phyloP scores from a whole-genome alignment of 176 grass and related monocot genomes.

The Triticum urartu region DNA sequence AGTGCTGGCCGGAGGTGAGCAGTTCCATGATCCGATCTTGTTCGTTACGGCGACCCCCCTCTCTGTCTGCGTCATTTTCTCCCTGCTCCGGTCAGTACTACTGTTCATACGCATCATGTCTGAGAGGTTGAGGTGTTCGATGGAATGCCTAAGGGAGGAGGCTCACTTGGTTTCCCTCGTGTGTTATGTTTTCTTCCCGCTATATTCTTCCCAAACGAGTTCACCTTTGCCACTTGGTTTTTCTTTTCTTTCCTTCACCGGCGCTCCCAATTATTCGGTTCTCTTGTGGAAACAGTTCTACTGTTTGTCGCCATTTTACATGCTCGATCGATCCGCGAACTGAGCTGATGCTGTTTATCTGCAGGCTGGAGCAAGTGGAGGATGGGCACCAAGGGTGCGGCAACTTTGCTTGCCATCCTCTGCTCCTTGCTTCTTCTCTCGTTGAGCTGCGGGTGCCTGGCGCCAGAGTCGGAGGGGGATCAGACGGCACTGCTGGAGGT shows the following conservation, averaged over 20 bases:
- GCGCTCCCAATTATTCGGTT: background rate
- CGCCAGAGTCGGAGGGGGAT: conserved; percentile 25
- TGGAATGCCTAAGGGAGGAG: background rate
- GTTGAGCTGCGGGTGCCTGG: conserved; percentile 23
- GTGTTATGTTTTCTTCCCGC: background rate
- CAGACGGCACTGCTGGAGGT: conserved; percentile 46
- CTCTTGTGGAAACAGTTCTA: background rate
- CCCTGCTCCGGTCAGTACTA: background rate
- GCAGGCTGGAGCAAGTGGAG: background rate
- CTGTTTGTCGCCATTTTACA: background rate
- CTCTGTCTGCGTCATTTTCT: background rate
- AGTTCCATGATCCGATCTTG: background rate
- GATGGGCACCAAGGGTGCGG: conserved; percentile 8
- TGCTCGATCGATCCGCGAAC: background rate
- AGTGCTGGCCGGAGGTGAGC: conserved; percentile 2
- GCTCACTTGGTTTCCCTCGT: background rate
- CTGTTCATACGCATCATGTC: background rate
- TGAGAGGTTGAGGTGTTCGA: conserved; percentile 13
- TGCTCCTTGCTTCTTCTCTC: conserved; percentile 1
- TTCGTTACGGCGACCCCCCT: background rate
- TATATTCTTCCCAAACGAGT: background rate
- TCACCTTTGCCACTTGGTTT: background rate
- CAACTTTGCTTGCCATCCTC: background rate
- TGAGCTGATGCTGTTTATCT: background rate
- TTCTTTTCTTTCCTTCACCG: background rate